These are phyloP conservation scores for Debaryomyces coudertii DNA, from an alignment of 1,139 yeast genomes.

Conservation along the genomic window DNA sequence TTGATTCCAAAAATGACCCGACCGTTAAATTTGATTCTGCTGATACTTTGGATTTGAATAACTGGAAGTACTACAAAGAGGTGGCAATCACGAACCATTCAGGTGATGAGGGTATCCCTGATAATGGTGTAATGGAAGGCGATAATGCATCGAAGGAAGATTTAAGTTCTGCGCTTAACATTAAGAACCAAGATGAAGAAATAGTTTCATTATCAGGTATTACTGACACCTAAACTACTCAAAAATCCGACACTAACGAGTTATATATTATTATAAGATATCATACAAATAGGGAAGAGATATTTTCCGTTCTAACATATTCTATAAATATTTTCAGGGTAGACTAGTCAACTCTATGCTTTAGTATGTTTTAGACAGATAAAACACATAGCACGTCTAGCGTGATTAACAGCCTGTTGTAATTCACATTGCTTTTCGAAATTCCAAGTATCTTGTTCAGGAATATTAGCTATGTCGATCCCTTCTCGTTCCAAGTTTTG, in stretches of 20 bases:
- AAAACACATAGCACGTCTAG: conserved; percentile 61
- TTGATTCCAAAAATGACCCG: conserved; percentile 21
- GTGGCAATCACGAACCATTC: conserved; percentile 18
- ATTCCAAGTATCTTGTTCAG: conserved; percentile 55
- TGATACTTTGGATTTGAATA: conserved; percentile 35
- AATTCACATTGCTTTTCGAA: conserved; percentile 47
- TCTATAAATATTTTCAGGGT: conserved; percentile 4
- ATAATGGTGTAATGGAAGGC: not conserved
- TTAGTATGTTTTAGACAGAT: conserved; percentile 37
- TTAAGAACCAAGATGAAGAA: conserved; percentile 23
- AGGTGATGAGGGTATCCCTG: conserved; percentile 9
- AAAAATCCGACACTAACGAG: not conserved
- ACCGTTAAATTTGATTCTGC: conserved; percentile 19
- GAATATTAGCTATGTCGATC: conserved; percentile 42
- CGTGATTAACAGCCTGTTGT: conserved; percentile 43
- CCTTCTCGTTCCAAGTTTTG: conserved; percentile 42
- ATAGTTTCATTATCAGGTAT: conserved; percentile 23
- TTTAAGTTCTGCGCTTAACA: conserved; percentile 24
- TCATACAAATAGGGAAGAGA: not conserved
- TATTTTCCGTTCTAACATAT: not conserved
- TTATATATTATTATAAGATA: not conserved
- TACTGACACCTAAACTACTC: conserved; percentile 9
- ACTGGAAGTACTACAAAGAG: conserved; percentile 31
- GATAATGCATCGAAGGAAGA: conserved; percentile 15
- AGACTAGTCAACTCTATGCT: not conserved